These are phyloP conservation scores for Strigomonas culicis DNA, from an alignment of 208 protist genomes.

Conservation along the genomic window DNA sequence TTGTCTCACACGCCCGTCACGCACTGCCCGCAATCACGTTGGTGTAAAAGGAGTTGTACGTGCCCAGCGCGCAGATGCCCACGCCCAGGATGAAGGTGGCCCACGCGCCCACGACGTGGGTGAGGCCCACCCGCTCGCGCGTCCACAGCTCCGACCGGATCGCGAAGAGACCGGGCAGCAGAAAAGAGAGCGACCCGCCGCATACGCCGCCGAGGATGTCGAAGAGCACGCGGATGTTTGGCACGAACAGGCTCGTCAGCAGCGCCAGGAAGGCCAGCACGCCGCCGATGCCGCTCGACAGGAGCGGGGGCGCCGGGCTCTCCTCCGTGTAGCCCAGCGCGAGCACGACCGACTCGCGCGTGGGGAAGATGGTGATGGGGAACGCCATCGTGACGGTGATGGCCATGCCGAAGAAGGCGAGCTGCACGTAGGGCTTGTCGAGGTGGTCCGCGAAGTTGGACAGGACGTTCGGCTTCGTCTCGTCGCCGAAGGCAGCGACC, in stretches of 20 bases:
- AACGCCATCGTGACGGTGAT: constrained; percentile 79
- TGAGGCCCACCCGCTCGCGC: constrained; percentile 25
- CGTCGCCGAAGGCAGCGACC: constrained; percentile 50
- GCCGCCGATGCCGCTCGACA: constrained; percentile 41
- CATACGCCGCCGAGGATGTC: constrained; percentile 73
- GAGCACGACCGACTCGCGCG: constrained; percentile 63
- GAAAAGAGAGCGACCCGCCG: constrained; percentile 61
- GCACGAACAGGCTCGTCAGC: constrained; percentile 57
- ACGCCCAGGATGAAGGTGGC: constrained; percentile 39
- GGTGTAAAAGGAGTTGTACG: constrained; percentile 37
- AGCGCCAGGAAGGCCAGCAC: constrained; percentile 58
- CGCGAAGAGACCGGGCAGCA: constrained; percentile 74
- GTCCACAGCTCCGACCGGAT: constrained; percentile 50
- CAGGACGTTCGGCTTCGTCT: constrained; percentile 70
- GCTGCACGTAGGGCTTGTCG: constrained; percentile 35
- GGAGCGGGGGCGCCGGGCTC: constrained; percentile 20
- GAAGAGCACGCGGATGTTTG: constrained; percentile 75
- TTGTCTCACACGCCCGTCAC: not conserved
- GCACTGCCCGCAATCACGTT: constrained; percentile 28
- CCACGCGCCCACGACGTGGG: constrained; percentile 37
- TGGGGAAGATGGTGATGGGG: constrained; percentile 81
- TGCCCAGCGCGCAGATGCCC: constrained; percentile 46
- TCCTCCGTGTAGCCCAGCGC: constrained; percentile 53
- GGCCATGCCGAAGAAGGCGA: constrained; percentile 67
- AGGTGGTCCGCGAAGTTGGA: constrained; percentile 59